Percentiles rank a stretch among this genome's conserved stretches.
Conservation (phyloP, 2,329 filamentous ascomycete genomes). For the Beauveria sp. region DNA sequence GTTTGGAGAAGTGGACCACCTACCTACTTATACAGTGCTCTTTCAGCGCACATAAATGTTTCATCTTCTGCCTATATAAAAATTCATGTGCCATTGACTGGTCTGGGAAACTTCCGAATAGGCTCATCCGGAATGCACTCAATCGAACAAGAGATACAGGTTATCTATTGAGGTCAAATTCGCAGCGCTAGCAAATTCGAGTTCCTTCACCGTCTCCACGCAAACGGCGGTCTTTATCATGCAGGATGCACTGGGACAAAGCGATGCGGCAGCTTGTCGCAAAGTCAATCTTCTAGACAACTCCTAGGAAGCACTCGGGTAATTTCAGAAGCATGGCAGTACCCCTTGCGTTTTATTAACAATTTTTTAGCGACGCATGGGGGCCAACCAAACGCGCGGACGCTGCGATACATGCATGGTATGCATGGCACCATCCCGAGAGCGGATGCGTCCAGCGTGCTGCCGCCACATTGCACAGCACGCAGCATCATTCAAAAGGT, state of each 20-base stretch:
- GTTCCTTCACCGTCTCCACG: background rate
- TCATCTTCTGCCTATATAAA: no score
- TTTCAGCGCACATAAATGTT: no score
- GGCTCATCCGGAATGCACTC: no score
- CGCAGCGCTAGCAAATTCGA: background rate
- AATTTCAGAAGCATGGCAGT: background rate
- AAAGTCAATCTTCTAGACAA: background rate
- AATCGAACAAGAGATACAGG: no score
- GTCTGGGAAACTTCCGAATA: no score
- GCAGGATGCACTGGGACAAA: background rate
- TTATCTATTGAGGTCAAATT: background rate
- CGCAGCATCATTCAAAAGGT: background rate
- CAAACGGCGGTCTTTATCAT: background rate
- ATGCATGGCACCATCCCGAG: slow-evolving; percentile 2
- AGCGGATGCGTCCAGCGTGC: background rate
- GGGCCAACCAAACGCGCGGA: background rate
- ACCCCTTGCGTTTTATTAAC: no score
- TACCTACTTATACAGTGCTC: no score
- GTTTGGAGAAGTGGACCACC: no score
- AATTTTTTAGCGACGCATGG: background rate
- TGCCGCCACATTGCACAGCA: no score
- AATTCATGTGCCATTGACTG: no score
- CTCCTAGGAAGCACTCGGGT: background rate
- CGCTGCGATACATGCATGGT: background rate
- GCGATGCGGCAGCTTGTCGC: background rate